Conservation (phyloP, 2,329 filamentous ascomycete genomes). For the Dactylonectria estremocensis region DNA sequence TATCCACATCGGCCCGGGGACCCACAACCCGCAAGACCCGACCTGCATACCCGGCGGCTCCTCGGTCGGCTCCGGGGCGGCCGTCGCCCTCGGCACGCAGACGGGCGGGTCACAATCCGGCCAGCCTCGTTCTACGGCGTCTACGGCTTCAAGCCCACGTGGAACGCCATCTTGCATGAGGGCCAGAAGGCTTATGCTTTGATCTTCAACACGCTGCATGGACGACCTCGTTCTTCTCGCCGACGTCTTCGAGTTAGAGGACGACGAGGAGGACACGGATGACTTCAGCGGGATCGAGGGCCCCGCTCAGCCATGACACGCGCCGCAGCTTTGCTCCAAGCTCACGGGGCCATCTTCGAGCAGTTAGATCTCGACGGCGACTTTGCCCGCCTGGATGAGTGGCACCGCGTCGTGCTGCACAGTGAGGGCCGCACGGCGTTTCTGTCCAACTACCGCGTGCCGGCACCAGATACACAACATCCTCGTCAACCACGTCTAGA, state of each 20-base stretch:
- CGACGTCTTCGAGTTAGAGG: slow-evolving; percentile 68
- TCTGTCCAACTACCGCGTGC: slow-evolving; percentile 66
- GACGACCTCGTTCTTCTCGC: slow-evolving; percentile 73
- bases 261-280: slow-evolving; percentile 58
- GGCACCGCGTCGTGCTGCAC: slow-evolving; percentile 67
- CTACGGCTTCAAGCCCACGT: slow-evolving; percentile 79
- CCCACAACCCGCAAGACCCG: slow-evolving; percentile 75
- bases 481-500: slow-evolving; percentile 69
- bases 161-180: slow-evolving; percentile 74
- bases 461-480: slow-evolving; percentile 63
- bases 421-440: slow-evolving; percentile 70
- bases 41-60: slow-evolving; percentile 78
- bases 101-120: slow-evolving; percentile 77
- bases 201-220: slow-evolving; percentile 72
- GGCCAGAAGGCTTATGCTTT: slow-evolving; percentile 73
- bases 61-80: slow-evolving; percentile 77
- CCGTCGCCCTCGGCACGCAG: slow-evolving; percentile 76
- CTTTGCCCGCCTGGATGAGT: slow-evolving; percentile 66
- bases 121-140: slow-evolving; percentile 77
- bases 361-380: slow-evolving; percentile 68
- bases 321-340: slow-evolving; percentile 57
- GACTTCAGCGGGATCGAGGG: slow-evolving; percentile 58
- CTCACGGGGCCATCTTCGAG: slow-evolving; percentile 69
- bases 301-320: slow-evolving; percentile 58
- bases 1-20: slow-evolving; percentile 66